Base-by-base conservation (phyloP, 2,329 filamentous ascomycete species). In the Talaromyces amestolkiae region DNA sequence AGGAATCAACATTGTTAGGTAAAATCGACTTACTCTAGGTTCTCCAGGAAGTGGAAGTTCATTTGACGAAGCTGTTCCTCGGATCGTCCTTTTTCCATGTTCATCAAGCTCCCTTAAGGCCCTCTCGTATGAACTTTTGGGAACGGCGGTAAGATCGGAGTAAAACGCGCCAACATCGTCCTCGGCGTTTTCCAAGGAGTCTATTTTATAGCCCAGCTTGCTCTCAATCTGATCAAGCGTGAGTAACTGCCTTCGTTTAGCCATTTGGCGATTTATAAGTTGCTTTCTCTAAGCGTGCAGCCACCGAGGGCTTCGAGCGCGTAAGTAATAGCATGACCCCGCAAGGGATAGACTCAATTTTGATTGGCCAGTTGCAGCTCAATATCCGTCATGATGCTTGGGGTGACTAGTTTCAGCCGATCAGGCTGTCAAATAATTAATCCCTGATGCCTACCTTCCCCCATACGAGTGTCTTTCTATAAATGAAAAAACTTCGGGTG, bases 201-300 rank as follows among this genome's bases (percentile, higher is more conserved):
- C 22, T 7, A 59, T 1, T 17, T 17, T 43, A 11, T 59, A 59
- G 11, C 56, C 56, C 8, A 59, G 24, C 9, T 43, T 43, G 54
- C 27, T 27, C 37, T 59, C 56, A 15, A 59, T 59, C 17, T 59
- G 56, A 24, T 45, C 19, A 45, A 59, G 19, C 37, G 39, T 58
- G 17, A 24, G n/a, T 19, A 22, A 15, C 7, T 43, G 39, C 56
- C 37, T 22, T 59, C 24, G 24, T 59, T n/a, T 37, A n/a, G 56
- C 56, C 56, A 59, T 59, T 35, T 35, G 33, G 33, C 33, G 33
- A 35, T 35, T 3, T 41, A 41, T 41, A 41, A 41, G 39, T 41
- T 41, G 39, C 39, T 41, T 41, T 41, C 17, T 13, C 5, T 15
- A 41, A 17, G 39, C 39, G 13, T 17, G 39, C 15, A 17, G 39